Conservation (phyloP, 2,329 filamentous ascomycete species). For the Penicillium concentricum region DNA sequence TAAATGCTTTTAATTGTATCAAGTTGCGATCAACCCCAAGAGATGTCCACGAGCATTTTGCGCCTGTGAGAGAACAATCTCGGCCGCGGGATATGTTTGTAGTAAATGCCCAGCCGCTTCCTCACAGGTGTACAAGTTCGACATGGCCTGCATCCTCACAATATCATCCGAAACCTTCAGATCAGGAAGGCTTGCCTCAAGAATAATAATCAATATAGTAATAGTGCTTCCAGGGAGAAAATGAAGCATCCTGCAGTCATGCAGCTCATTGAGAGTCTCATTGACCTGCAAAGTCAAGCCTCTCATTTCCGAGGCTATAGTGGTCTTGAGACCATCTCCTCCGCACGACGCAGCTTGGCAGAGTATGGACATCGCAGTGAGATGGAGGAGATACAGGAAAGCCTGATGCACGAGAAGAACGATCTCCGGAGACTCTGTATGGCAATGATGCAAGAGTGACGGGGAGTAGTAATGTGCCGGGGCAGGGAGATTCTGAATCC, state of each 20-base stretch:
- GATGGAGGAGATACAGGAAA: conserved; percentile 10
- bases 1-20: not conserved
- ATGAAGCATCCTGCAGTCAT: conserved; percentile 9
- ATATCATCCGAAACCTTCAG: conserved; percentile 4
- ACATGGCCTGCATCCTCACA: conserved; percentile 9
- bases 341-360: not conserved
- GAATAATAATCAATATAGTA: conserved; percentile 5
- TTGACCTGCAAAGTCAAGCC: not conserved
- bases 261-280: conserved; percentile 7
- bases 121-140: conserved; percentile 6
- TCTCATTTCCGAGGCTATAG: conserved; percentile 1
- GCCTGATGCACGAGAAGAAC: conserved; percentile 8
- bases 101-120: conserved; percentile 3
- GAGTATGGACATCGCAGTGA: conserved; percentile 5
- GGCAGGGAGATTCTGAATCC: conserved; percentile 4
- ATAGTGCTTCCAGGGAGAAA: conserved; percentile 3
- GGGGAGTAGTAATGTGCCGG: conserved; percentile 6
- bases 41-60: conserved; percentile 9
- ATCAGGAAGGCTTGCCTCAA: conserved; percentile 3
- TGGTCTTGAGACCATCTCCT: not conserved
- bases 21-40: not conserved
- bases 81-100: conserved; percentile 11
- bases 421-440: conserved; percentile 1
- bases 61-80: conserved; percentile 10
- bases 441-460: not conserved